Evolutionary conservation across 805 yeast genomes (phyloP), one percentile per base, ranked within the genome.

Genomic region (Pichia californica): DNA sequence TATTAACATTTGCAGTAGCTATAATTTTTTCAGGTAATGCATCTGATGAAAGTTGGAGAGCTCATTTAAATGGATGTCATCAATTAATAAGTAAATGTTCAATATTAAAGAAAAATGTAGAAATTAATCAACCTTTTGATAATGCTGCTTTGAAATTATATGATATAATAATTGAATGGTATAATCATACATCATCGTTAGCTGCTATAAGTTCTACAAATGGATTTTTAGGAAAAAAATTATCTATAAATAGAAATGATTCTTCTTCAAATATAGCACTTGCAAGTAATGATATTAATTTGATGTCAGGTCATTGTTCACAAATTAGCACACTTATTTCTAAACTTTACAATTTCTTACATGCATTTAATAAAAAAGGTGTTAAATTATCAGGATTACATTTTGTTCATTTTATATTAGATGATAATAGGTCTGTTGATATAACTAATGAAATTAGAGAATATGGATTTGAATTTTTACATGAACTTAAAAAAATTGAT

Each of bases 11-110:
- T 38, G 38, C 48, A 1, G 48, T 44, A 10, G n/a, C 38, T 2
- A 40, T 47, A 4, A 36, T 47, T 4, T 44, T 49, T 31, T 43
- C 44, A 18, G 50, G 46, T 10, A 49, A 49, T 33, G 38, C 31
- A 6, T 21, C 34, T n/a, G 44, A 47, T 37, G 27, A 32, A 28
- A 44, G 41, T 20, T 43, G 51, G 51, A 44, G 45, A 15, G 41
- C 46, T 13, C 49, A 48, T 31, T 43, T 49, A 30, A 26, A 35
- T 20, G 50, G 48, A 10, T 34, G 50, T 16, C 33, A 36, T 27
- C 44, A 44, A 30, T 30, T 47, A 26, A 28, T 49, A 4, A 33
- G n/a, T 7, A 44, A 41, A 20, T 36, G 45, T 6, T 18, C 30
- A n/a, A 7, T n/a, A 1, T 13, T 46, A n/a, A 38, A 29, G 5